phyloP scores from a whole-genome alignment of 495 filamentous ascomycete species.

The Xylaria flabelliformis region DNA sequence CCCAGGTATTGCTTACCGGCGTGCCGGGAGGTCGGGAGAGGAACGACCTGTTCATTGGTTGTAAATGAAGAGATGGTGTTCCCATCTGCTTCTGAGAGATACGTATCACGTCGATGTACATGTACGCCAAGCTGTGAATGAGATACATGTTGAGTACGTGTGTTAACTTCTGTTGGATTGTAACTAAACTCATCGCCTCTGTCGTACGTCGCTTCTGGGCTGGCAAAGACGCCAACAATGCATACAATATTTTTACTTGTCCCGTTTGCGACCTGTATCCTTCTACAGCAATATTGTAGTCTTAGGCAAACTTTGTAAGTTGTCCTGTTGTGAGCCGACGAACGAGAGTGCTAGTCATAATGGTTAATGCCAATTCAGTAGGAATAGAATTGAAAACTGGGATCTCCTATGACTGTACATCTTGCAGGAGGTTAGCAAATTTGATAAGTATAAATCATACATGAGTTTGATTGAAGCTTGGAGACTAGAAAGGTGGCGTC shows the following conservation, averaged over 20 bases:
- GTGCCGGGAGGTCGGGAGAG: constrained; percentile 19
- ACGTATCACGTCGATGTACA: constrained; percentile 10
- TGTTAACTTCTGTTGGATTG: neutral
- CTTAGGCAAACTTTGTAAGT: neutral
- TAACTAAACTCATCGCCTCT: neutral
- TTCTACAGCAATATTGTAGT: neutral
- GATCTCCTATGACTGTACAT: neutral
- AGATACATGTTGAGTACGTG: constrained; percentile 4
- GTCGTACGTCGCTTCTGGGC: constrained; percentile 1
- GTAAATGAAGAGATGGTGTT: constrained; percentile 14
- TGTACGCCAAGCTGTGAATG: constrained; percentile 12
- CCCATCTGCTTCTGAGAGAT: constrained; percentile 7
- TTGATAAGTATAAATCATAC: neutral
- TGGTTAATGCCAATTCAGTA: neutral
- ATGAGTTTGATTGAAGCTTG: neutral
- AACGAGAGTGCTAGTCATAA: neutral
- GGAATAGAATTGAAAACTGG: neutral
- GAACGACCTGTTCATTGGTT: constrained; percentile 17
- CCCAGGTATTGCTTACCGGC: neutral
- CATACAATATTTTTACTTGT: neutral
- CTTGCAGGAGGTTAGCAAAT: neutral
- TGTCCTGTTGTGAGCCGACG: constrained; percentile 3
- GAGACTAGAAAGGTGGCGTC: neutral
- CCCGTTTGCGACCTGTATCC: neutral
- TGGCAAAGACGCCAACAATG: neutral